phyloP scores from a whole-genome alignment of 2,329 filamentous ascomycete species.

The Tricladium varicosporioides region DNA sequence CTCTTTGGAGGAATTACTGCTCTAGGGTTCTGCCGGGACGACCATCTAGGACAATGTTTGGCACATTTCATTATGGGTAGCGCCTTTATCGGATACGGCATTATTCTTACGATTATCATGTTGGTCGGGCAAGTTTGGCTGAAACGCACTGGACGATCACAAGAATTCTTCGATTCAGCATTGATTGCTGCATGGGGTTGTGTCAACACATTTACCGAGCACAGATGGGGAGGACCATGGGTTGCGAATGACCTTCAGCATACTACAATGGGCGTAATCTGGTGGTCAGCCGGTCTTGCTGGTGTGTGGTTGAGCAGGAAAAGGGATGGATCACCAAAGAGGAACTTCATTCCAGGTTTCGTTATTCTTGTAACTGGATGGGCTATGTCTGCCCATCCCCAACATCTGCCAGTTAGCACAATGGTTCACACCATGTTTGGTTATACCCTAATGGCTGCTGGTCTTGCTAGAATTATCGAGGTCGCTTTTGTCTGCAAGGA shows the following conservation, averaged over 20 bases:
- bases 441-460: constrained; percentile 91
- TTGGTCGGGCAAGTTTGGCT: constrained; percentile 89
- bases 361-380: constrained; percentile 91
- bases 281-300: constrained; percentile 91
- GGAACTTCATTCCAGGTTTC: constrained; percentile 89
- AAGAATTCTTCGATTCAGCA: constrained; percentile 93
- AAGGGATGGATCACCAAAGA: constrained; percentile 79
- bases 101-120: constrained; percentile 80
- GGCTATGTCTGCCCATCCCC: constrained; percentile 91
- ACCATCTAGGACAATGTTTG: constrained; percentile 87
- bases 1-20: constrained; percentile 91
- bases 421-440: constrained; percentile 89
- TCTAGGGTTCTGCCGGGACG: constrained; percentile 87
- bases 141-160: constrained; percentile 75
- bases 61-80: constrained; percentile 99
- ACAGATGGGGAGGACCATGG: constrained; percentile 88
- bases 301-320: constrained; percentile 90
- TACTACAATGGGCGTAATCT: constrained; percentile 98
- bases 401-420: constrained; percentile 77
- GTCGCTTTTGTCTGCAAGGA: constrained; percentile 85
- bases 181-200: constrained; percentile 94
- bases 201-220: constrained; percentile 97
- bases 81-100: constrained; percentile 92
- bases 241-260: constrained; percentile 94
- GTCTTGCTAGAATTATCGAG: constrained; percentile 81